Base-by-base conservation (phyloP, 768 basidiomycete genomes). In the Lactarius evosmus region DNA sequence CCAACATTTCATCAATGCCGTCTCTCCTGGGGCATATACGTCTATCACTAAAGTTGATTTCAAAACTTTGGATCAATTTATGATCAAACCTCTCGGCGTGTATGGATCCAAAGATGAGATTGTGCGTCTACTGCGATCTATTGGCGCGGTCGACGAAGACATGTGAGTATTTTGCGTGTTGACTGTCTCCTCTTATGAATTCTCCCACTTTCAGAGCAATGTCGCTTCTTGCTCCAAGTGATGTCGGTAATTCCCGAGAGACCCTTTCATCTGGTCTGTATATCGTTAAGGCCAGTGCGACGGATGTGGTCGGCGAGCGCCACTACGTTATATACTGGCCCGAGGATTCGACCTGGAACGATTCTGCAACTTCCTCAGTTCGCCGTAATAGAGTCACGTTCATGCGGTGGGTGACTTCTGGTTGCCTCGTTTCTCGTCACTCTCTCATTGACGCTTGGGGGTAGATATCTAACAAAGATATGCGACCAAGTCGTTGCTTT, bases 271-370 rank as follows among this genome's bases (percentile, higher is more conserved):
- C 84, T 25, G 85, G 84, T 17, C 68, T 85, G 11, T 85, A 85
- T 63, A 66, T 82, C 30, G 72, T 77, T 33, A 73, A 71, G 32
- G 49, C 62, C 25, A 34, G 27, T 19, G 44, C 17, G 27, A 38
- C 34, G 22, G 64, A 52, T 1, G 62, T 65, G 2, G 40, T 44
- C 7, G 71, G 75, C 36, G 57, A 67, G 14, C 70, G 75, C 32
- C 57, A 82, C 11, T 83, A 82, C 58, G 78, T 84, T 19, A 68
- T 87, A 7, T 85, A 83, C 62, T 87, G 86, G 85, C 85, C 85
- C 0, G 83, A 87, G 66, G 76, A 81, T 30, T 77, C 73, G 2
- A 86, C 85, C 0, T 87, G 85, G 85, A 71, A 80, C 54, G 83
- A 85, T 69, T 72, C 75, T 8, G 79, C 82, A 0, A 52, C 73